Evolutionary conservation across 2,329 filamentous ascomycete genomes (phyloP).

Genomic region (Aureobasidium musti): DNA sequence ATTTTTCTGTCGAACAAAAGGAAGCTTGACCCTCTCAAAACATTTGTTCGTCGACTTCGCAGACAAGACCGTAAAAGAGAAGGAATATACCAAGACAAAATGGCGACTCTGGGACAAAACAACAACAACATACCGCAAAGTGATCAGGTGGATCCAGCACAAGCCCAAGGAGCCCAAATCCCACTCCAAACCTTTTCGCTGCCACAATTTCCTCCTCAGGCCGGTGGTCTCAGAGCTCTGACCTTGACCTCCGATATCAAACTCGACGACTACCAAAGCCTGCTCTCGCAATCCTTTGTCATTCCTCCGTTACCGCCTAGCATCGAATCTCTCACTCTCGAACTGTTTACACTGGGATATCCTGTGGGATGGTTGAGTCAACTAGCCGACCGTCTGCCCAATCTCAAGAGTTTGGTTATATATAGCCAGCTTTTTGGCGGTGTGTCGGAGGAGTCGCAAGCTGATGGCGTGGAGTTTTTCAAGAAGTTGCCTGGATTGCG

Average conservation of each 20-base stretch:
- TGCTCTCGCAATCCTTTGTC: slow-evolving; percentile 43
- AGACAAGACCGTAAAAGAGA: not conserved
- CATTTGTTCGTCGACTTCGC: not conserved
- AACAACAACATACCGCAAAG: slow-evolving; percentile 29
- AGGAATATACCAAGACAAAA: not conserved
- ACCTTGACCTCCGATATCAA: slow-evolving; percentile 55
- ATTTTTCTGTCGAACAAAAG: not conserved
- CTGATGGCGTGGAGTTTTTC: slow-evolving; percentile 50
- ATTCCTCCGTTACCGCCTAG: slow-evolving; percentile 45
- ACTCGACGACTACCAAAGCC: slow-evolving; percentile 48
- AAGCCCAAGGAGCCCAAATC: slow-evolving; percentile 50
- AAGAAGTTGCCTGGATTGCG: slow-evolving; percentile 41
- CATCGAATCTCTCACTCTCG: slow-evolving; percentile 51
- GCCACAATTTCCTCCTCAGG: slow-evolving; percentile 50
- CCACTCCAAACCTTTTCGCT: slow-evolving; percentile 50
- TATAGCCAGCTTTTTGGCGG: slow-evolving; percentile 52
- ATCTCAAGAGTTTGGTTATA: slow-evolving; percentile 48
- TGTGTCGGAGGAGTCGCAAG: slow-evolving; percentile 42
- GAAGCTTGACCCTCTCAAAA: not conserved
- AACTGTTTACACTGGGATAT: slow-evolving; percentile 54
- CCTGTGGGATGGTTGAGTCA: slow-evolving; percentile 48
- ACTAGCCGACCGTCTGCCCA: slow-evolving; percentile 46
- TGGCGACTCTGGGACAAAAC: slow-evolving; percentile 22
- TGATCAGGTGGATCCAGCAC: slow-evolving; percentile 34
- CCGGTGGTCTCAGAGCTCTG: slow-evolving; percentile 48